A percentile compares a stretch with the other conserved stretches of the same genome.
phyloP scores from a whole-genome alignment of 192 early-diverging fungal genomes.

The Jimgerdemannia flammicorona region DNA sequence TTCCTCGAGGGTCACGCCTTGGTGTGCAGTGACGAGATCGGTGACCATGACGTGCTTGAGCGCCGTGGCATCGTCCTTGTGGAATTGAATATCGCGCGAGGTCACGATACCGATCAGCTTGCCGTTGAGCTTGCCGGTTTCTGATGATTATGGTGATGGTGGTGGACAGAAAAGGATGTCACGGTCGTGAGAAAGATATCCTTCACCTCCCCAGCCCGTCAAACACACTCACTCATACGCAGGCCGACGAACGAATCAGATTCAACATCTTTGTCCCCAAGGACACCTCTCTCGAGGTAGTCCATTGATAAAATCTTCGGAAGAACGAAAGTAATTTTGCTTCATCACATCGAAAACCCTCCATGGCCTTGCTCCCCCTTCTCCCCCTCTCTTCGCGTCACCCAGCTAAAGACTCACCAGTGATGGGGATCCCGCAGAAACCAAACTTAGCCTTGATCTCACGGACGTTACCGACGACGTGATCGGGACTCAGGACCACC shows the following conservation, averaged over 20 bases:
- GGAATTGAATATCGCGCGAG: constrained; percentile 94
- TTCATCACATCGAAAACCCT: neutral
- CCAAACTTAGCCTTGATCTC: constrained; percentile 84
- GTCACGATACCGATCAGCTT: constrained; percentile 96
- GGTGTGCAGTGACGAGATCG: constrained; percentile 77
- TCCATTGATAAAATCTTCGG: constrained; percentile 20
- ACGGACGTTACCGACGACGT: constrained; percentile 84
- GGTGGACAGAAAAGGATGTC: constrained; percentile 5
- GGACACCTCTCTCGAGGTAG: constrained; percentile 18
- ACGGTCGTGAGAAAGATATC: constrained; percentile 1
- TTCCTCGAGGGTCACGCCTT: constrained; percentile 87
- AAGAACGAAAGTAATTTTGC: constrained; percentile 41
- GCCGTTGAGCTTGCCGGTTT: constrained; percentile 80
- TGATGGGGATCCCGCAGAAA: constrained; percentile 97
- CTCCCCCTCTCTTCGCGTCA: neutral
- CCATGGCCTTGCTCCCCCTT: constrained; percentile 1
- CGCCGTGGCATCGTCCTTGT: constrained; percentile 56
- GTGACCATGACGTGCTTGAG: constrained; percentile 88
- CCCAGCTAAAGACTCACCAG: constrained; percentile 46
- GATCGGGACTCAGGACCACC: constrained; percentile 72
- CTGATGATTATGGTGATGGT: constrained; percentile 23
- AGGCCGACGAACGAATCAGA: constrained; percentile 10
- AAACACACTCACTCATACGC: too few relatives aligned
- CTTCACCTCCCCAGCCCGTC: constrained; percentile 1
- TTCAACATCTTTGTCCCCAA: constrained; percentile 20